Evolutionary conservation across 169 alveolate species (phyloP), one percentile per base, ranked within the genome.

Genomic region (Plasmodium ovale): DNA sequence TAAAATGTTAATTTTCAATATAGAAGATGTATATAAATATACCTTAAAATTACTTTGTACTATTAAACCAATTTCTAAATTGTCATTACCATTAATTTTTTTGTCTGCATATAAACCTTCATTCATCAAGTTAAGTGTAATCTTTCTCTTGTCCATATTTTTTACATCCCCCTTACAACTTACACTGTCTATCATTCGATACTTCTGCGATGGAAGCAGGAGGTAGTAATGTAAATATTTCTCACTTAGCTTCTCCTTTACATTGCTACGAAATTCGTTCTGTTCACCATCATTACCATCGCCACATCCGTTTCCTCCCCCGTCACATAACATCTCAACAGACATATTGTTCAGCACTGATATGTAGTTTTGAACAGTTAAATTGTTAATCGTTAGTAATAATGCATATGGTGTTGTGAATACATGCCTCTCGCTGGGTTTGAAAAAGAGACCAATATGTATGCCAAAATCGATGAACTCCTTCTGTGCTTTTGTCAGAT

Each of bases 21-120:
- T 92, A 1, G 96, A 95, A 16, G 97, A 96, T 25, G 98, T 96
- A 59, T 96, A 96, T 37, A 94, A 94, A 71, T 96, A 96, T n/a
- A 96, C 97, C 73, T 96, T 95, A 72, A 96, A 96, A 51, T 96
- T 96, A 77, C 98, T 96, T 71, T 96, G 98, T 54, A 96, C 98
- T 23, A 96, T 89, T 35, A 96, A 91, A 6, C 96, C 97, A 37
- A 95, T 92, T 74, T 94, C 96, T 44, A 94, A 39, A 16, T 88
- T 88, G 49, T 67, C 39, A 53, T 54, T 58, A 29, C 29, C 84
- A 82, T 82, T 82, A n/a, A 82, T 21, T 64, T 67, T 82, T 82
- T 65, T 82, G 5, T 82, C 90, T 25, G 33, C 25, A 44, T 67
- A 53, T 82, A 82, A 65, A 65, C 33, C 7, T 12, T 65, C 44